Evolutionary conservation across 805 yeast genomes (phyloP), one percentile per base, ranked within the genome.

Genomic region (Wickerhamiella vanderwaltii): DNA sequence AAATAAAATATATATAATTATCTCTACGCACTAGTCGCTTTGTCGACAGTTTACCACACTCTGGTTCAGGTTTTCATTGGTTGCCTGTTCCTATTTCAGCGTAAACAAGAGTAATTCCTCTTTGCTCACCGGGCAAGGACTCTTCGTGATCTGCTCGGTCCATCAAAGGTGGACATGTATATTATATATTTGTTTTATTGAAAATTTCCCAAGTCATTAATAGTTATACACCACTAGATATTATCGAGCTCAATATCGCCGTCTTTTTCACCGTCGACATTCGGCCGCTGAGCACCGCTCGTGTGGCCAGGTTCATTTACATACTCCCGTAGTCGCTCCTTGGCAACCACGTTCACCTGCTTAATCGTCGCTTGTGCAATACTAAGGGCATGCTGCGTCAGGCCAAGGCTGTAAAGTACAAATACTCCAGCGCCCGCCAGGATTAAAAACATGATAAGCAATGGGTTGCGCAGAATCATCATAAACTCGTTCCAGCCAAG

Each of bases 401-500:
- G 62, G 49, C 79, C 79, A 57, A 80, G 66, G 43, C 69, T 71
- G 55, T 82, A 79, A 45, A 85, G 69, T 39, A 81, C 70, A 56
- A 79, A 84, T 1, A 70, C 56, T 1, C 73, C 79, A 0, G 81
- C 83, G 1, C 71, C 71, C 1, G 69, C 34, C 9, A 85, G 39
- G 33, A 87, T 56, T 1, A 72, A 52, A 37, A 86, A 57, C 29
- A 60, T 31, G 49, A 87, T 75, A 51, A 81, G 71, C n/a, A 88
- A 53, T 40, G 98, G 96, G 56, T 83, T 87, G 48, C 93, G 72
- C 33, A 91, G 55, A 13, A 91, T 73, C 7, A 91, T 79, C 80
- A 86, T 72, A 50, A 91, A 79, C 66, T 91, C 96, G 59, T 87
- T 87, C 95, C 95, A 91, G 7, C 98, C 98, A 17, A 91, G 65